A percentile compares a stretch with the other conserved stretches of the same genome.
phyloP scores from a whole-genome alignment of 495 filamentous ascomycete genomes.

The Tuber calosporum region DNA sequence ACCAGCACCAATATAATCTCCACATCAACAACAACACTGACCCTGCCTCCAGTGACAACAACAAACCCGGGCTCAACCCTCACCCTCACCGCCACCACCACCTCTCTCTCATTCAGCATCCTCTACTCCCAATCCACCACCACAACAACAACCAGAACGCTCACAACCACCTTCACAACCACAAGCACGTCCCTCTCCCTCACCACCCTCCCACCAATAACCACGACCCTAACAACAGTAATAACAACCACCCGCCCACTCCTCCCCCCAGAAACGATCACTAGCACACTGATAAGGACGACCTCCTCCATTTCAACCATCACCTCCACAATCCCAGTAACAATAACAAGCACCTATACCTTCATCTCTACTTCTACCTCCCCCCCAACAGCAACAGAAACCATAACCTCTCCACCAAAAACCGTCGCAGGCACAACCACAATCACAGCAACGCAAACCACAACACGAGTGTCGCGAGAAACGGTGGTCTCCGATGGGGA shows the following conservation, averaged over 20 bases:
- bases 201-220: neutral
- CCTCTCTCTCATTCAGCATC: neutral
- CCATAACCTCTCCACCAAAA: neutral
- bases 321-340: neutral
- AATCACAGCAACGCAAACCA: neutral
- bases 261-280: neutral
- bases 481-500: neutral
- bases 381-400: neutral
- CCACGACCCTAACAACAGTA: neutral
- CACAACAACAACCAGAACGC: neutral
- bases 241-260: neutral
- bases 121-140: neutral
- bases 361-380: neutral
- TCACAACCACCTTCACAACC: neutral
- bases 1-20: neutral
- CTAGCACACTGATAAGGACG: neutral
- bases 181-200: neutral
- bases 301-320: neutral
- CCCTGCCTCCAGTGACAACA: too few relatives aligned
- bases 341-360: neutral
- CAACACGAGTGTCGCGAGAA: neutral
- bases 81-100: too few relatives aligned
- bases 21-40: neutral
- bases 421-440: neutral
- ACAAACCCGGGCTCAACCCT: too few relatives aligned